Conservation (phyloP, 2,329 filamentous ascomycete genomes). For the Lecanicillium sp. region DNA sequence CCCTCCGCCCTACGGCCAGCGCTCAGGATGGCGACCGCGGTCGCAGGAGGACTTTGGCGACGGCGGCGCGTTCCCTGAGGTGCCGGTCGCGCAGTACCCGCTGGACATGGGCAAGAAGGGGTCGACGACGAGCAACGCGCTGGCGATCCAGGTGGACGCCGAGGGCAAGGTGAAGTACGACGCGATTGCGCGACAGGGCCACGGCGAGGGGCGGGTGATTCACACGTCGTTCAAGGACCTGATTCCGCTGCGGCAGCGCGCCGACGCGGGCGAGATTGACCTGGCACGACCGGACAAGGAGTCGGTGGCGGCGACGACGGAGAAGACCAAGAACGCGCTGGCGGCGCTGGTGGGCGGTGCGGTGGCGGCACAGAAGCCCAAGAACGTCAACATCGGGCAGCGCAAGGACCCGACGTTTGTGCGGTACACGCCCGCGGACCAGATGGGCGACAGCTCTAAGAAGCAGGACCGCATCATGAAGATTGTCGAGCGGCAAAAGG, state of each 20-base stretch:
- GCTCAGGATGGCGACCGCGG: constrained; percentile 84
- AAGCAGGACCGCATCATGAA: constrained; percentile 98
- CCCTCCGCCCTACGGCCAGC: constrained; percentile 80
- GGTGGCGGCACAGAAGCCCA: constrained; percentile 87
- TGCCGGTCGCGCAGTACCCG: constrained; percentile 90
- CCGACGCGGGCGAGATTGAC: constrained; percentile 86
- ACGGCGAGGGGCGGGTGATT: constrained; percentile 74
- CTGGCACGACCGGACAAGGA: constrained; percentile 79
- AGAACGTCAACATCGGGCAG: constrained; percentile 79
- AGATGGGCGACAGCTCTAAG: constrained; percentile 82
- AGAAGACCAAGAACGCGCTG: constrained; percentile 81
- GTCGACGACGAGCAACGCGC: constrained; percentile 67
- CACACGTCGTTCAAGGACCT: constrained; percentile 96
- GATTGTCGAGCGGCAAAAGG: constrained; percentile 87
- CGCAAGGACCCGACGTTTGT: constrained; percentile 88
- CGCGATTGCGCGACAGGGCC: constrained; percentile 84
- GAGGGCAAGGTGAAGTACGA: constrained; percentile 96
- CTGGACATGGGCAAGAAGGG: constrained; percentile 87
- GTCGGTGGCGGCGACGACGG: constrained; percentile 73
- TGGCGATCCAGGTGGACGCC: constrained; percentile 84
- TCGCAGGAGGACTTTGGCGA: constrained; percentile 88
- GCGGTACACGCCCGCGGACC: constrained; percentile 88
- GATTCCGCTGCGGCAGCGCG: constrained; percentile 86
- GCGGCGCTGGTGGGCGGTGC: constrained; percentile 77
- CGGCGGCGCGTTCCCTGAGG: constrained; percentile 91